Conservation (phyloP, 108 stramenopile genomes). For the Cyclostephanos invisitatus region DNA sequence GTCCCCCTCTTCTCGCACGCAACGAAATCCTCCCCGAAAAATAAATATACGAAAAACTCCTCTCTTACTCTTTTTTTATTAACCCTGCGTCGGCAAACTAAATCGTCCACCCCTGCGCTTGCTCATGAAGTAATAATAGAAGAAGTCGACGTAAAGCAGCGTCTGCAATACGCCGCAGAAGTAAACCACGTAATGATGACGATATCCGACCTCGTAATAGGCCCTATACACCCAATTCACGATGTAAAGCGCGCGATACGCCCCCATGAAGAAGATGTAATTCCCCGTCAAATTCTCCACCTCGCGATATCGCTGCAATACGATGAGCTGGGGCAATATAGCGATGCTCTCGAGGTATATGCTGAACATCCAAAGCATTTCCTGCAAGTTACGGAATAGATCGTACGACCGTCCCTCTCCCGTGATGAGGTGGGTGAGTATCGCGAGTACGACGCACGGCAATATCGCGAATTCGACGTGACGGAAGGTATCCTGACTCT, state of each 20-base stretch:
- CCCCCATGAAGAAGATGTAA: conserved; percentile 97
- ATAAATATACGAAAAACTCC: no score
- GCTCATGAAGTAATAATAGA: conserved; percentile 95
- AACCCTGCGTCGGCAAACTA: conserved; percentile 62
- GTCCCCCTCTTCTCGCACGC: no score
- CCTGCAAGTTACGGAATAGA: conserved; percentile 49
- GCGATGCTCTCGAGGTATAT: conserved; percentile 95
- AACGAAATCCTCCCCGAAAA: no score
- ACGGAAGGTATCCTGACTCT: conserved; percentile 96
- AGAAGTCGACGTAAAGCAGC: conserved; percentile 97
- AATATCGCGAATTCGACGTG: conserved; percentile 95
- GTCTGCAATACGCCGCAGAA: conserved; percentile 96
- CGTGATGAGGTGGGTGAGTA: conserved; percentile 76
- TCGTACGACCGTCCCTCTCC: conserved; percentile 51
- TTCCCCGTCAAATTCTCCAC: conserved; percentile 98
- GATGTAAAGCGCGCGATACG: conserved; percentile 97
- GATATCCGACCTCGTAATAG: conserved; percentile 85
- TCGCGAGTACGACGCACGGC: conserved; percentile 87
- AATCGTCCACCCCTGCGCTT: conserved; percentile 83
- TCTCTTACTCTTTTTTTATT: no score
- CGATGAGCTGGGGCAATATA: conserved; percentile 97
- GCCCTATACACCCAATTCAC: conserved; percentile 98
- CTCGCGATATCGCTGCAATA: conserved; percentile 95
- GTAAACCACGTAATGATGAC: conserved; percentile 94
- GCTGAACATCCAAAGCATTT: conserved; percentile 95